Percentiles rank a stretch among this genome's conserved stretches.
Conservation (phyloP, 768 basidiomycete genomes). For the Kwoniella bestiolae region DNA sequence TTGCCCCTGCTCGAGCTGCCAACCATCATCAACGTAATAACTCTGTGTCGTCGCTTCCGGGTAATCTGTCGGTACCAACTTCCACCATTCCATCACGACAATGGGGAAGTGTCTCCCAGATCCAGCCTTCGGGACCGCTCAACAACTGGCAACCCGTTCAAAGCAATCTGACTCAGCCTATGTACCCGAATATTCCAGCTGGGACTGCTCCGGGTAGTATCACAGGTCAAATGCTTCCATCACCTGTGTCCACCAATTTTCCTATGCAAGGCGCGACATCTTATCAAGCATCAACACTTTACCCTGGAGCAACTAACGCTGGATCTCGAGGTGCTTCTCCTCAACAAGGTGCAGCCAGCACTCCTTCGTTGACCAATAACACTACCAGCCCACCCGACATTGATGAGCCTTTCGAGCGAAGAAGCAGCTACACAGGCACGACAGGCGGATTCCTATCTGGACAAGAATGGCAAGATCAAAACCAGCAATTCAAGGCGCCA, state of each 20-base stretch:
- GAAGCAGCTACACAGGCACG: conserved; percentile 16
- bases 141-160: background rate
- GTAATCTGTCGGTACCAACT: background rate
- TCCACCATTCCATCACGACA: background rate
- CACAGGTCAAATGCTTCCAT: conserved; percentile 12
- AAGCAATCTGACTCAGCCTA: background rate
- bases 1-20: background rate
- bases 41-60: conserved; percentile 18
- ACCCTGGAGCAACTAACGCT: background rate
- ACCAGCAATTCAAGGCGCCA: conserved; percentile 2
- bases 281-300: background rate
- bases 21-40: conserved; percentile 14
- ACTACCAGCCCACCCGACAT: conserved; percentile 38
- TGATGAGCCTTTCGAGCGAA: conserved; percentile 36
- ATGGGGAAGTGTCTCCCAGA: conserved; percentile 9
- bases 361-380: conserved; percentile 44
- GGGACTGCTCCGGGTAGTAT: conserved; percentile 9
- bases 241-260: background rate
- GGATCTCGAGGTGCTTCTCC: conserved; percentile 17
- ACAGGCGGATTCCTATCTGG: conserved; percentile 6
- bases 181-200: background rate
- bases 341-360: conserved; percentile 26
- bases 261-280: background rate
- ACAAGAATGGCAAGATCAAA: conserved; percentile 11
- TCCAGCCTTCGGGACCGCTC: background rate